A percentile compares a stretch with the other conserved stretches of the same genome.
These are phyloP conservation scores for Draba incana DNA, from an alignment of 345 rosid genomes.

Conservation along the genomic window DNA sequence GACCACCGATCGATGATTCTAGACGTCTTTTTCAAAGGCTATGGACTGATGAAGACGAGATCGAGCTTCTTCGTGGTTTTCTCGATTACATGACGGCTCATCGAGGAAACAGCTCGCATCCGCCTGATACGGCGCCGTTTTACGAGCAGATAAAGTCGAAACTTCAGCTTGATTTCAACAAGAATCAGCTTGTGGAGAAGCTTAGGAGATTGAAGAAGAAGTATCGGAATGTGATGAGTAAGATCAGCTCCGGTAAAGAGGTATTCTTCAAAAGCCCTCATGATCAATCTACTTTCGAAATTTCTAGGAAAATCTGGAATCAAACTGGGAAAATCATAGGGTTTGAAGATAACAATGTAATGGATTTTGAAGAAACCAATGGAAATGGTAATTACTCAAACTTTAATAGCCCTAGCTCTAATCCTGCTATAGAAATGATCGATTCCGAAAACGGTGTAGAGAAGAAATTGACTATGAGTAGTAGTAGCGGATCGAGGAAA, in stretches of 20 bases:
- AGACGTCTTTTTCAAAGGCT: conserved; percentile 84
- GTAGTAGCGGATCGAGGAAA: conserved; percentile 51
- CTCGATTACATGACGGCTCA: conserved; percentile 67
- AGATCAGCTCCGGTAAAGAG: conserved; percentile 86
- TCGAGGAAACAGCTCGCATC: conserved; percentile 58
- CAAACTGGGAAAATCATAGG: conserved; percentile 45
- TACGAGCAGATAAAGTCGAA: conserved; percentile 94
- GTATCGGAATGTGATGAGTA: conserved; percentile 71
- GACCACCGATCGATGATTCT: conserved; percentile 66
- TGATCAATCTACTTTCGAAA: conserved; percentile 93
- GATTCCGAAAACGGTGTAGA: conserved; percentile 53
- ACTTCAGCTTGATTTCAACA: conserved; percentile 94
- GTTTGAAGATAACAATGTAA: conserved; percentile 53
- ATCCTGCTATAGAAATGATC: conserved; percentile 37
- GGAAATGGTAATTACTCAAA: conserved; percentile 13
- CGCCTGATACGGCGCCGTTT: conserved; percentile 84
- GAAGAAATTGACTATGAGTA: conserved; percentile 44
- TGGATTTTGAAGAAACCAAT: conserved; percentile 77
- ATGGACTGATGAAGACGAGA: conserved; percentile 99
- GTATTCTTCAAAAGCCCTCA: conserved; percentile 83
- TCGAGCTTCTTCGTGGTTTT: conserved; percentile 93
- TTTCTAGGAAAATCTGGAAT: conserved; percentile 95
- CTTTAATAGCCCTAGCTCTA: conserved; percentile 36
- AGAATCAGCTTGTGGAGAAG: conserved; percentile 97
- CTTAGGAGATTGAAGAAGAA: conserved; percentile 91